A percentile compares a stretch with the other conserved stretches of the same genome.
Conservation (phyloP, 106 monocot species). For the Apostasia shenzhenica region DNA sequence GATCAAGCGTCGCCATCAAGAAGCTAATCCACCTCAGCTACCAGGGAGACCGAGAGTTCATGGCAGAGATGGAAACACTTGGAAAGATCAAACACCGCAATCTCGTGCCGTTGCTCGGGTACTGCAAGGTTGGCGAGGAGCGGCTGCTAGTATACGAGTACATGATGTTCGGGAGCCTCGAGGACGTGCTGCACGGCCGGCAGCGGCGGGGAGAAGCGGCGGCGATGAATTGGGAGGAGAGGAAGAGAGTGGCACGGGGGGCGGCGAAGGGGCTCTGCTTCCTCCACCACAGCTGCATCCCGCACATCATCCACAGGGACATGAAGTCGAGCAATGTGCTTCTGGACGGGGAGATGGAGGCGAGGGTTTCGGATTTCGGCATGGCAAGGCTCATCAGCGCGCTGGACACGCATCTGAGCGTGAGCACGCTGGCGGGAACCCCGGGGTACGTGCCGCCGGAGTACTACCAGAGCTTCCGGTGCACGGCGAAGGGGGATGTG, state of each 20-base stretch:
- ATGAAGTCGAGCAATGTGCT: constrained; percentile 90
- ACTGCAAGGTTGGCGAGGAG: constrained; percentile 81
- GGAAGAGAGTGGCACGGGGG: constrained; percentile 57
- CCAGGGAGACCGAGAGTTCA: constrained; percentile 83
- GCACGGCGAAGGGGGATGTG: constrained; percentile 69
- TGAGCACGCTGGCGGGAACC: constrained; percentile 75
- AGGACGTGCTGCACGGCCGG: constrained; percentile 53
- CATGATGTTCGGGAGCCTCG: constrained; percentile 72
- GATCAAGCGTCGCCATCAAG: constrained; percentile 69
- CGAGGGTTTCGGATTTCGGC: constrained; percentile 75
- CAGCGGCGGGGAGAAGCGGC: background rate
- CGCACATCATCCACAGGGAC: constrained; percentile 80
- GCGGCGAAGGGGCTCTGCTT: constrained; percentile 76
- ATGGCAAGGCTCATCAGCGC: constrained; percentile 84
- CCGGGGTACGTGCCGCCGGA: constrained; percentile 83
- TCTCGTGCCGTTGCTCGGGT: constrained; percentile 73
- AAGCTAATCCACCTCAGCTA: constrained; percentile 76
- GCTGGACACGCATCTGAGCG: constrained; percentile 77
- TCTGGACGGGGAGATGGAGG: constrained; percentile 64
- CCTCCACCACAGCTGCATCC: constrained; percentile 84
- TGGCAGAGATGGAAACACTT: constrained; percentile 88
- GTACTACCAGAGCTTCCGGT: constrained; percentile 87
- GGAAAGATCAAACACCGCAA: constrained; percentile 84
- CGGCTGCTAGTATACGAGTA: constrained; percentile 70
- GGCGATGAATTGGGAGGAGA: constrained; percentile 41